Percentiles rank a stretch among this genome's conserved stretches.
phyloP scores from a whole-genome alignment of 2,329 filamentous ascomycete species.

The Fusarium annulatum region DNA sequence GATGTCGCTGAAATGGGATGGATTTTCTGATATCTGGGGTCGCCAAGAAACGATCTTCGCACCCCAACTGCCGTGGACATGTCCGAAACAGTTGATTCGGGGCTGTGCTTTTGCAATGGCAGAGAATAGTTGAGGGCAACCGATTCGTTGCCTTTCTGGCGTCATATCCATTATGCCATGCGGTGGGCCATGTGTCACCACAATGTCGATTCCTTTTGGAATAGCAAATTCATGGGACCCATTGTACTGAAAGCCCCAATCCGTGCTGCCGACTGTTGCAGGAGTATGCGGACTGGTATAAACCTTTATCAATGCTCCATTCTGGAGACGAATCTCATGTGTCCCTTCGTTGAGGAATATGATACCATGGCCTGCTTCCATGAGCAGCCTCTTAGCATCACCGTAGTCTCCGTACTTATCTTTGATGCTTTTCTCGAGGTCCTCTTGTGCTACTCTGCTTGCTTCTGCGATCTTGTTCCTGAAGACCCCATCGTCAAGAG shows the following conservation, averaged over 20 bases:
- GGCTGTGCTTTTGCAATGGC: slow-evolving; percentile 47
- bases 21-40: slow-evolving; percentile 31
- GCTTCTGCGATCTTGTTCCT: slow-evolving; percentile 41
- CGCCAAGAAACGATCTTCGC: slow-evolving; percentile 62
- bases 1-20: slow-evolving; percentile 60
- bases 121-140: slow-evolving; percentile 48
- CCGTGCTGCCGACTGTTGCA: slow-evolving; percentile 41
- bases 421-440: slow-evolving; percentile 14
- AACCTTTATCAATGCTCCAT: slow-evolving; percentile 54
- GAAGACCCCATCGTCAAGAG: slow-evolving; percentile 52
- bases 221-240: slow-evolving; percentile 45
- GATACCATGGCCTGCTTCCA: slow-evolving; percentile 46
- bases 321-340: slow-evolving; percentile 53
- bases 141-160: slow-evolving; percentile 40
- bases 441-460: slow-evolving; percentile 5
- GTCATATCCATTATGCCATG: slow-evolving; percentile 56
- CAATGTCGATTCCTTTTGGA: slow-evolving; percentile 44
- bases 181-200: slow-evolving; percentile 52
- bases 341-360: slow-evolving; percentile 57
- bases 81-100: slow-evolving; percentile 52
- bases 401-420: slow-evolving; percentile 53
- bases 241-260: slow-evolving; percentile 60
- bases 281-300: slow-evolving; percentile 61
- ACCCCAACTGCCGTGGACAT: slow-evolving; percentile 50
- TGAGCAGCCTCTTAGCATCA: slow-evolving; percentile 47